phyloP scores from a whole-genome alignment of 805 yeast species.

The Metschnikowia noctiluminum region DNA sequence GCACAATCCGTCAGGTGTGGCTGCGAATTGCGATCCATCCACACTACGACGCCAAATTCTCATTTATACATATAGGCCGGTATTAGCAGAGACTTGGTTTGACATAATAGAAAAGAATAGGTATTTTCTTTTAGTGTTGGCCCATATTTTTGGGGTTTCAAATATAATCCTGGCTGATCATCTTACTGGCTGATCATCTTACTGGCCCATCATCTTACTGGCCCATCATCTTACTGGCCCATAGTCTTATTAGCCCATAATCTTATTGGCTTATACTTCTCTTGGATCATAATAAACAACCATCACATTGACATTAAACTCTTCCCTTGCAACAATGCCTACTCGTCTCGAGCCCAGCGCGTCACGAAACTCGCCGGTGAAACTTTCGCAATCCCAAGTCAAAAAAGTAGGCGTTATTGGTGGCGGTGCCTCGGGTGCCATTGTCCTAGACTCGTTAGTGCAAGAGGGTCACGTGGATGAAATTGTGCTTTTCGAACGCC shows the following conservation, averaged over 20 bases:
- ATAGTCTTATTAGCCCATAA: no score
- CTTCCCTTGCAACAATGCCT: constrained; percentile 1
- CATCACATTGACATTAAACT: not conserved
- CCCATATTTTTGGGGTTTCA: no score
- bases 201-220: no score
- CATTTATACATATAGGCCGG: not conserved
- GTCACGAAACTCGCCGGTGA: constrained; percentile 5
- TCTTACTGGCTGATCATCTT: no score
- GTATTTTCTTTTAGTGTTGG: no score
- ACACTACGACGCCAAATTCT: not conserved
- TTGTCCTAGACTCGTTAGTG: constrained; percentile 37
- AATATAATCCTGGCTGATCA: no score
- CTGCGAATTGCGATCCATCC: constrained; percentile 12
- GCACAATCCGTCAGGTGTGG: constrained; percentile 10
- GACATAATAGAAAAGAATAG: no score
- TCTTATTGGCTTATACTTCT: no score
- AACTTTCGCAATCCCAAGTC: constrained; percentile 8
- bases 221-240: no score
- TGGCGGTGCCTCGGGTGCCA: constrained; percentile 51
- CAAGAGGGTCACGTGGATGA: constrained; percentile 30
- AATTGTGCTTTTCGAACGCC: constrained; percentile 40
- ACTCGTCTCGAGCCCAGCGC: not conserved
- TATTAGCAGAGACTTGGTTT: not conserved
- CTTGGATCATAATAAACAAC: no score
- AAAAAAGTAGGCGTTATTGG: constrained; percentile 43